Evolutionary conservation across 768 basidiomycete genomes (phyloP).

Genomic region (Lactarius hatsudake): DNA sequence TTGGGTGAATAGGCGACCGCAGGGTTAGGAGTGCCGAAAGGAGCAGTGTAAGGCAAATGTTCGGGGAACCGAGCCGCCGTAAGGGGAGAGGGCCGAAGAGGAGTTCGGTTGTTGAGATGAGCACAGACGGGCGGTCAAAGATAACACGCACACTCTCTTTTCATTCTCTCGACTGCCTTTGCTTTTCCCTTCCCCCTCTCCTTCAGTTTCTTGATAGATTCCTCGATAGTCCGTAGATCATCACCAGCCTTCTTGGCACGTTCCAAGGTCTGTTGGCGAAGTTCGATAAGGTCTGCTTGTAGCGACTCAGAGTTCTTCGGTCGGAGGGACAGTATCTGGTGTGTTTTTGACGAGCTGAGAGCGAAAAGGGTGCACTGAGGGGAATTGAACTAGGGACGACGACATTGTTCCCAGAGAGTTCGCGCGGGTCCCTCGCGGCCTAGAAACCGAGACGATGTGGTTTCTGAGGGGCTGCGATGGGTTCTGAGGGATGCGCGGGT

Average conservation of each 20-base stretch:
- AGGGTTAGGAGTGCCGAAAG: not conserved
- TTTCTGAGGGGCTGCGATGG: not conserved
- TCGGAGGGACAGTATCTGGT: slow-evolving; percentile 64
- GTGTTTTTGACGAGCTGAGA: slow-evolving; percentile 62
- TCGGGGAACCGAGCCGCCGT: slow-evolving; percentile 12
- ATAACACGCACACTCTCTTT: slow-evolving; percentile 67
- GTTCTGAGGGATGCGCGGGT: not conserved
- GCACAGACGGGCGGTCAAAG: slow-evolving; percentile 7
- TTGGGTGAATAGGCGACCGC: not conserved
- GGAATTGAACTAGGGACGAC: slow-evolving; percentile 53
- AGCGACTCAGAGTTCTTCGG: slow-evolving; percentile 69
- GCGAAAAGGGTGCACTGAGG: slow-evolving; percentile 47
- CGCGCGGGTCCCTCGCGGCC: slow-evolving; percentile 15
- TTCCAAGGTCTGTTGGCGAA: slow-evolving; percentile 55
- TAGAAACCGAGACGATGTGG: slow-evolving; percentile 13
- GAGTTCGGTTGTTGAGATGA: slow-evolving; percentile 25
- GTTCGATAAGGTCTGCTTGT: slow-evolving; percentile 54
- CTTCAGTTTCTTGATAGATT: slow-evolving; percentile 72
- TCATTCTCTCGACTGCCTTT: slow-evolving; percentile 65
- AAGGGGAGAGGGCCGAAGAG: slow-evolving; percentile 18
- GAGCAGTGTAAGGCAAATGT: not conserved
- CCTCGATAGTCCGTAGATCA: slow-evolving; percentile 71
- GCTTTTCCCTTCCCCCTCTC: slow-evolving; percentile 75
- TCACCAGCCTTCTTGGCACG: slow-evolving; percentile 72
- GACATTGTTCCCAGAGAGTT: slow-evolving; percentile 45